Evolutionary conservation across 2,329 filamentous ascomycete genomes (phyloP), one percentile per base, ranked within the genome.

Genomic region (Beauveria sp.): DNA sequence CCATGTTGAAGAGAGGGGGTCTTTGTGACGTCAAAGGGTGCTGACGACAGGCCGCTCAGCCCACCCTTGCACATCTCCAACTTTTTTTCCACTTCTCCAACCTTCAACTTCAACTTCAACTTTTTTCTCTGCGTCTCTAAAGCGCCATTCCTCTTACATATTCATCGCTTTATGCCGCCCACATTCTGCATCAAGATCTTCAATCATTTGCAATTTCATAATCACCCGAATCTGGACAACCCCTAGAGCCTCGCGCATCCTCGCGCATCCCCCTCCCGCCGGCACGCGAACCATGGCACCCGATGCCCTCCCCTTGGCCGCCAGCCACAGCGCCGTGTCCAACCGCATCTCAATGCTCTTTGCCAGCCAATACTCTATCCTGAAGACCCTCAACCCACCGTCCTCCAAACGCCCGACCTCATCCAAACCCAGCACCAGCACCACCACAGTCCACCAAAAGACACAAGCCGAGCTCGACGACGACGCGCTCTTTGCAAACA

Each of bases 271-370:
- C 1, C 22, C 42, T 38, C 14, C 12, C 12, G 34, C 34, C 12
- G 34, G 34, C 12, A 38, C 34, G 4, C 34, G 34, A 38, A 20
- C 61, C 34, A 58, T 58, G 56, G 56, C 56, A 16, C 56, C 56
- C 24, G 65, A 67, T 1, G 66, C 67, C 57, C 71, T 74, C 53
- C 75, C 76, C 53, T 68, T 73, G 53, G 74, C 74, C 26, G 66
- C 73, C 60, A 69, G 77, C 67, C 71, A 70, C 69, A 72, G 72
- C 65, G 69, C 73, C 60, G 66, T 77, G 54, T 69, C 74, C 63
- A 80, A 80, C 72, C 71, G 71, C 63, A 74, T 79, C 61, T 72
- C 75, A 61, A 71, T 79, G 58, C 69, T 73, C 65, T 65, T 75
- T 45, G 66, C 76, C 58, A 70, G 71, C 10, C 73, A 72, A 61